Conservation (phyloP, 495 filamentous ascomycete species). For the Astrocystis sublimbata region DNA sequence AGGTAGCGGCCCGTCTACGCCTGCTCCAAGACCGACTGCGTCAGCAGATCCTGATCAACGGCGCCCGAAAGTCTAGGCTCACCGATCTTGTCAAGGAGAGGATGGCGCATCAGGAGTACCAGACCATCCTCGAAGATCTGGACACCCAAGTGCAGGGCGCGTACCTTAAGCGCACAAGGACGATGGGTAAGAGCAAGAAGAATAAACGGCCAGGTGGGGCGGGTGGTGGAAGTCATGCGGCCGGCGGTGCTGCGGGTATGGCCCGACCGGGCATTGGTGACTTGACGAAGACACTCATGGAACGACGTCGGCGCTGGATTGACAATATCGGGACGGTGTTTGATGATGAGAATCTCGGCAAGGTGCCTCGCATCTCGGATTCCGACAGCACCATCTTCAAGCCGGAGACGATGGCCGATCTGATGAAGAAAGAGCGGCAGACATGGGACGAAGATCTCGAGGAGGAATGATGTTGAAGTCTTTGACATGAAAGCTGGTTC, state of each 20-base stretch:
- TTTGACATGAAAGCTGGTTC: background rate
- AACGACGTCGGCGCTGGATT: slow-evolving; percentile 81
- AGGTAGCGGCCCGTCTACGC: slow-evolving; percentile 85
- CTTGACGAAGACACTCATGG: slow-evolving; percentile 85
- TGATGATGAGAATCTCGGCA: slow-evolving; percentile 59
- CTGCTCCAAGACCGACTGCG: slow-evolving; percentile 79
- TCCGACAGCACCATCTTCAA: slow-evolving; percentile 63
- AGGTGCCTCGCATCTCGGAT: slow-evolving; percentile 48
- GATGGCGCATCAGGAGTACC: slow-evolving; percentile 94
- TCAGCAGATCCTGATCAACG: slow-evolving; percentile 79
- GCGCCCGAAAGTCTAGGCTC: slow-evolving; percentile 82
- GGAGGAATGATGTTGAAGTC: slow-evolving; percentile 37
- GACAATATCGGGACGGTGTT: slow-evolving; percentile 86
- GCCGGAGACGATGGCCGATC: slow-evolving; percentile 48
- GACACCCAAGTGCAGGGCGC: slow-evolving; percentile 93
- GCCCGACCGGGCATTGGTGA: slow-evolving; percentile 87
- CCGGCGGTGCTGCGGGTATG: slow-evolving; percentile 52
- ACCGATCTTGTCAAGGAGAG: slow-evolving; percentile 83
- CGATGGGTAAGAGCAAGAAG: slow-evolving; percentile 84
- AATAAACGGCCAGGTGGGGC: slow-evolving; percentile 72
- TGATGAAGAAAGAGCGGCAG: slow-evolving; percentile 70
- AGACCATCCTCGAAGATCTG: slow-evolving; percentile 93
- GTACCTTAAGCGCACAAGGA: slow-evolving; percentile 94
- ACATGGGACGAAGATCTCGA: slow-evolving; percentile 74
- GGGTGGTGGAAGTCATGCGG: slow-evolving; percentile 53